Base-by-base conservation (phyloP, 345 rosid species). In the Capsella bursapastoris region DNA sequence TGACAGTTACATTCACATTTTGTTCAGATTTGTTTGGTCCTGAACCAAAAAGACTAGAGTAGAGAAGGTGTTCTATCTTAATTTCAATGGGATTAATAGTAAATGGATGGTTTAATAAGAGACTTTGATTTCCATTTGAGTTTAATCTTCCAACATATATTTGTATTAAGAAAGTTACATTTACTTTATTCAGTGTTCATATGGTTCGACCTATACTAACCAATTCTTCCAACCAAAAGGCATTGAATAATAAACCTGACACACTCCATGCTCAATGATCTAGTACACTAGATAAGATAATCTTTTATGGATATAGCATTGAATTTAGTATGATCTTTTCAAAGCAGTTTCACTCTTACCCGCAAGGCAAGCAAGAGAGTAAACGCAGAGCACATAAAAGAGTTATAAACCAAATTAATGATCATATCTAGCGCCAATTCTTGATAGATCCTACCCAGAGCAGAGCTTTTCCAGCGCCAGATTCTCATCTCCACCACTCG, bases 401-500 rank as follows among this genome's bases (percentile, higher is more conserved):
- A 9, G 40, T 41, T 59, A 50, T 32, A 22, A 61, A 45, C 63
- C 74, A 60, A 51, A 34, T 8, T 11, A 45, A 57, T 47, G 7
- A 66, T 48, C 49, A 59, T 50, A 62, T 62, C 74, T 52, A 63
- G 64, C 2, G 60, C 60, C 71, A 70, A 48, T 40, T 43, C 1
- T 65, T 27, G 48, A 45, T 16, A 37, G 48, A 57, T 65, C 50
- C 79, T 82, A 87, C 75, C 84, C 84, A 66, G 93, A 86, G 73
- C 90, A 89, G 71, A 92, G 97, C 86, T 79, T 92, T 80, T 96
- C 99, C 68, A 96, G 90, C 3, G 98, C 99, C 85, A 84, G 29
- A 80, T 92, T 96, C 85, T 96, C 99, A 82, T 96, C 99, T n/a
- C 96, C 97, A 34, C 93, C 92, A 43, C 84, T 89, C 68, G 89